Conservation (phyloP, 2,329 filamentous ascomycete species). For the Fusarium dimerum region DNA sequence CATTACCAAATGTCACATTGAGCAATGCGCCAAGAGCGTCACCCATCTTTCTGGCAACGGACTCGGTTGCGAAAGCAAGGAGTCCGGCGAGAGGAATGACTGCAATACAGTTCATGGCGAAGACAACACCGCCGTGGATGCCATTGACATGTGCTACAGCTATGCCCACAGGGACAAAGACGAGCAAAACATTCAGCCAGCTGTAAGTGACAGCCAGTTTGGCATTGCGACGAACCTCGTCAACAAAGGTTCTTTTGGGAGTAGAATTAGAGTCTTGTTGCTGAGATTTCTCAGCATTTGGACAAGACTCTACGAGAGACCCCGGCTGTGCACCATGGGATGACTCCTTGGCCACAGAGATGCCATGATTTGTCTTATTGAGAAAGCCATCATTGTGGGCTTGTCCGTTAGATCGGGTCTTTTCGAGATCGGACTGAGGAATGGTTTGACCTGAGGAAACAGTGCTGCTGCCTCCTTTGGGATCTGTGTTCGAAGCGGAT, state of each 20-base stretch:
- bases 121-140: conserved; percentile 62
- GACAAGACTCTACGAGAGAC: conserved; percentile 50
- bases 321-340: conserved; percentile 55
- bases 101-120: conserved; percentile 74
- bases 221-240: conserved; percentile 51
- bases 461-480: conserved; percentile 5
- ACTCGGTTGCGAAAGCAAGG: conserved; percentile 73
- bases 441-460: conserved; percentile 19
- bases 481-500: conserved; percentile 10
- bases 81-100: conserved; percentile 75
- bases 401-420: conserved; percentile 7
- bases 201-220: conserved; percentile 67
- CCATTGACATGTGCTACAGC: conserved; percentile 55
- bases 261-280: conserved; percentile 35
- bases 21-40: conserved; percentile 72
- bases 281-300: conserved; percentile 17
- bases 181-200: conserved; percentile 75
- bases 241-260: conserved; percentile 41
- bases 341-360: conserved; percentile 38
- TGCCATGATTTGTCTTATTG: conserved; percentile 21
- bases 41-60: conserved; percentile 70
- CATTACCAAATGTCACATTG: conserved; percentile 78
- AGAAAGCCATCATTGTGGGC: conserved; percentile 10
- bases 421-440: conserved; percentile 12
- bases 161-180: conserved; percentile 81